A percentile compares a stretch with the other conserved stretches of the same genome.
Conservation (phyloP, 108 stramenopile genomes). For the Discostella pseudostelligera region DNA sequence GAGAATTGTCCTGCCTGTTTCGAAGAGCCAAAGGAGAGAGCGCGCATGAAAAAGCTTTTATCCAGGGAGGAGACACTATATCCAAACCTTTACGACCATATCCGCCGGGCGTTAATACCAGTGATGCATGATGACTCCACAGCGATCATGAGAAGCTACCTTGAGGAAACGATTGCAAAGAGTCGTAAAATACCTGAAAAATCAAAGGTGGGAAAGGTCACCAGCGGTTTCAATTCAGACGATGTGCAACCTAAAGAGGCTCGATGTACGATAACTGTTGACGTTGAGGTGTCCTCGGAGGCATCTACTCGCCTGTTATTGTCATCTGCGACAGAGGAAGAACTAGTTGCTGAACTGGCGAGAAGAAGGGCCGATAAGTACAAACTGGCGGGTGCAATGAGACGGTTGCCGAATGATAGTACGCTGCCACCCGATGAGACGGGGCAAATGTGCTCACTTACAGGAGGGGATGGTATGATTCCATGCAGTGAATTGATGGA, state of each 20-base stretch:
- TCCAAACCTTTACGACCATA: conserved; percentile 85
- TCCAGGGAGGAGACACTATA: conserved; percentile 89
- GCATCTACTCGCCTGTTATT: conserved; percentile 16
- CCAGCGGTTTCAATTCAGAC: conserved; percentile 10
- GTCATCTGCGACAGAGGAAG: conserved; percentile 65
- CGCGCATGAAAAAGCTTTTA: conserved; percentile 93
- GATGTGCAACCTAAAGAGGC: not conserved
- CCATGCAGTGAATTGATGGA: conserved; percentile 80
- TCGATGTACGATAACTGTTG: not conserved
- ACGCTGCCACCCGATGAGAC: conserved; percentile 50
- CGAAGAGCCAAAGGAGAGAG: conserved; percentile 98
- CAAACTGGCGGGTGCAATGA: conserved; percentile 69
- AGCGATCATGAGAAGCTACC: conserved; percentile 73
- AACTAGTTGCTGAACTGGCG: conserved; percentile 74
- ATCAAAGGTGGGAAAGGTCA: conserved; percentile 8
- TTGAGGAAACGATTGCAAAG: conserved; percentile 79
- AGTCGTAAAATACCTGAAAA: conserved; percentile 61
- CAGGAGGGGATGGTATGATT: conserved; percentile 74
- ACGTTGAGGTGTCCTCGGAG: not conserved
- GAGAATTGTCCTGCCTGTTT: conserved; percentile 99
- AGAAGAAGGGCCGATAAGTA: conserved; percentile 62
- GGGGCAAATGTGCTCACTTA: conserved; percentile 76
- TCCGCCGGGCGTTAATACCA: conserved; percentile 66
- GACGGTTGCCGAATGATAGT: conserved; percentile 28
- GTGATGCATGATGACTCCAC: conserved; percentile 85